Percentiles rank a stretch among this genome's conserved stretches.
Conservation (phyloP, 139 green algal genomes). For the Astrephomene gubernaculifera region DNA sequence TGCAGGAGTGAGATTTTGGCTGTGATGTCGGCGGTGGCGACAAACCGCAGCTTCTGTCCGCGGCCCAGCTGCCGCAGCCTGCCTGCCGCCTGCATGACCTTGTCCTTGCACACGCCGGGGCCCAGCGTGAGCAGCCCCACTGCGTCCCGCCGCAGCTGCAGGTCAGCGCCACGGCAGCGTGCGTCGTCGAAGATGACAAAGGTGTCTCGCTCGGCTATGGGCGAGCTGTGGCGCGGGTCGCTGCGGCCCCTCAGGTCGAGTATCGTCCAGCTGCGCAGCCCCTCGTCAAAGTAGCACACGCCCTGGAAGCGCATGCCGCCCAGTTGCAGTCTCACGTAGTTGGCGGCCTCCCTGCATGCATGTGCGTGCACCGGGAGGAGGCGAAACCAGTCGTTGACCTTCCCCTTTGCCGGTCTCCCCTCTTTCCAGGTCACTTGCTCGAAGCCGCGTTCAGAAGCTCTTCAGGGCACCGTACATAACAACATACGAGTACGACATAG, state of each 20-base stretch:
- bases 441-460: too few species aligned
- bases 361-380: not conserved
- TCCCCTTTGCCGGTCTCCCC: not conserved
- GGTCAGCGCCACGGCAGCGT: constrained; percentile 61
- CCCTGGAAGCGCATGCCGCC: constrained; percentile 32
- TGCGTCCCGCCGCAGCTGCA: constrained; percentile 56
- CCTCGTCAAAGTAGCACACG: constrained; percentile 60
- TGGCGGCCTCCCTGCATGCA: constrained; percentile 26
- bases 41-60: constrained; percentile 54
- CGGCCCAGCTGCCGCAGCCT: constrained; percentile 56
- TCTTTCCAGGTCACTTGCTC: not conserved
- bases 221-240: constrained; percentile 31
- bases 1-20: not conserved
- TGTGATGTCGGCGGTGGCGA: constrained; percentile 30
- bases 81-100: constrained; percentile 70
- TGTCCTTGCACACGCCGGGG: constrained; percentile 64
- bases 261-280: constrained; percentile 2
- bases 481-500: not conserved
- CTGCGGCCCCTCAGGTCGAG: constrained; percentile 24
- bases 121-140: constrained; percentile 73
- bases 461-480: too few species aligned
- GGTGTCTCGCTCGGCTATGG: constrained; percentile 53
- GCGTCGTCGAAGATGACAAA: constrained; percentile 70
- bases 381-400: not conserved
- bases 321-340: constrained; percentile 41